Conservation (phyloP, 1,139 yeast genomes). For the Blastobotrys proliferans region DNA sequence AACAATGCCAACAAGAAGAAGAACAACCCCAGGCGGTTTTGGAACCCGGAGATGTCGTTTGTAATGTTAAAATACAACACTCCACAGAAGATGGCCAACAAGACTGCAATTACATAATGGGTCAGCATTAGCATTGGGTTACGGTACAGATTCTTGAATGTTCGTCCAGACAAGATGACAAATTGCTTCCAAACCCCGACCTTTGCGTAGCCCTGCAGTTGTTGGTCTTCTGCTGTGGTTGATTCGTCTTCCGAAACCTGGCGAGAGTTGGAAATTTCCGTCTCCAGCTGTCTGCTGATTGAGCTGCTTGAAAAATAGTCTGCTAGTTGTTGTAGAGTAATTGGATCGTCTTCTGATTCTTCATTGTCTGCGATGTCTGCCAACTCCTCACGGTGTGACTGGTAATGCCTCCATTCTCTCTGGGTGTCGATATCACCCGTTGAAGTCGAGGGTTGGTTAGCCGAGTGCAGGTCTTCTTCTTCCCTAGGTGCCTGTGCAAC, state of each 20-base stretch:
- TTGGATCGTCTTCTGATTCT: constrained; percentile 1
- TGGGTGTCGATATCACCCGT: constrained; percentile 47
- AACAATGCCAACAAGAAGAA: constrained; percentile 85
- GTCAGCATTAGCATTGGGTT: constrained; percentile 82
- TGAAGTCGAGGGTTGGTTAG: constrained; percentile 18
- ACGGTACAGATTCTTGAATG: constrained; percentile 87
- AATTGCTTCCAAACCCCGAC: constrained; percentile 65
- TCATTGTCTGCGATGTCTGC: constrained; percentile 1
- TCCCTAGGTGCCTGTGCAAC: not conserved
- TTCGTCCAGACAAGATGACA: constrained; percentile 68
- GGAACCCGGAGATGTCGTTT: constrained; percentile 93
- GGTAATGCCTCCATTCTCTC: constrained; percentile 85
- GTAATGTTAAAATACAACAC: constrained; percentile 74
- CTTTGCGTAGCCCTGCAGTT: constrained; percentile 33
- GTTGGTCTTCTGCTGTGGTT: constrained; percentile 10
- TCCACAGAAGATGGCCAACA: constrained; percentile 83
- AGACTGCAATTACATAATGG: constrained; percentile 71
- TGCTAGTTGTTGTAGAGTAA: constrained; percentile 28
- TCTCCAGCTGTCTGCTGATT: constrained; percentile 45
- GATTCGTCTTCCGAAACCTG: constrained; percentile 14
- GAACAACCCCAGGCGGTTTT: constrained; percentile 87
- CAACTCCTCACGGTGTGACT: constrained; percentile 72
- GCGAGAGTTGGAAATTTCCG: constrained; percentile 40
- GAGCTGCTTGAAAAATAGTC: constrained; percentile 48
- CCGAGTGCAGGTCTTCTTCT: constrained; percentile 41